Base-by-base conservation (phyloP, 2,329 filamentous ascomycete species). In the Nannizziopsis arthrosporioides region DNA sequence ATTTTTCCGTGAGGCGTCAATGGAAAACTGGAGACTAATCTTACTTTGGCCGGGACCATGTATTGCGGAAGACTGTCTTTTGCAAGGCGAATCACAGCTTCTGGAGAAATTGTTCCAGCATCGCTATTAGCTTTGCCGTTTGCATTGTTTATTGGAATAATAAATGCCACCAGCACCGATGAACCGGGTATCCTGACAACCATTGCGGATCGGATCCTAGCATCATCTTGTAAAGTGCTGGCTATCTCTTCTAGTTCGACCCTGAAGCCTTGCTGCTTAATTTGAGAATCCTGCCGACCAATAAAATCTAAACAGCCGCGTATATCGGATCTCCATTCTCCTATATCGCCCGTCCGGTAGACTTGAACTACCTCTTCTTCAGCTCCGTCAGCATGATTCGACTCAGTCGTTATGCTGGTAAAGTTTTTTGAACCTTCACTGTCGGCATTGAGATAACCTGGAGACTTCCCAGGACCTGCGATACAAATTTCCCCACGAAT, bases 241-340 rank as follows among this genome's bases (percentile, higher is more conserved):
- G 94, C 87, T 54, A 94, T 90, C 52, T 94, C 88, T 51, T 81
- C 81, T 38, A 94, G 78, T 68, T 94, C 89, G 55, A 94, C 88
- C 44, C 88, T 76, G 72, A 93, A 94, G 0, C 88, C 87, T 41
- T 88, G 81, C 54, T 94, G 85, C 71, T 94, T 94, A 69, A 94
- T 83, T 62, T 94, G 87, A 53, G 81, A 74, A 58, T 94, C 87
- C 17, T 77, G 78, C 44, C 88, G 75, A 9, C 88, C 88, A 3
- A 82, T 78, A 58, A 77, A 82, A 55, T 81, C 80, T 3, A 84
- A 80, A 53, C 80, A 78, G 12, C 82, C 84, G 7, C 4, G 22
- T 27, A 27, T 4, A 4, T 72, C 68, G 40, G 76, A 74, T 12
- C 38, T 32, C 57, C 82, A 84, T 42, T 77, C 72, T 1, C 86